Base-by-base conservation (phyloP, 2,329 filamentous ascomycete species). In the Aureobasidium namibiae region DNA sequence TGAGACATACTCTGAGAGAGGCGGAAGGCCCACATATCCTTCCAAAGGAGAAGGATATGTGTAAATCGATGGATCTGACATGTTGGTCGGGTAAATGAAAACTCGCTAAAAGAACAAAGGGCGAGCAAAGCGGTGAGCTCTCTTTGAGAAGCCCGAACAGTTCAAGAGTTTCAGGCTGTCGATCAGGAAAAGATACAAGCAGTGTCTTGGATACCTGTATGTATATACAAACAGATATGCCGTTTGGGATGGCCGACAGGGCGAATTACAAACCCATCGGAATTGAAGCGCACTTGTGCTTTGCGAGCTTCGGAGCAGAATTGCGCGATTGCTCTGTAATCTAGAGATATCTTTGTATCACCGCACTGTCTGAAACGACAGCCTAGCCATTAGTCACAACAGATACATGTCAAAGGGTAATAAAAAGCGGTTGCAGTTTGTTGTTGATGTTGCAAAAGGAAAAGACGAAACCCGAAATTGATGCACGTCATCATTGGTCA, bases 11-110 rank as follows among this genome's bases (percentile, higher is more conserved):
- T 76, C 72, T 21, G 78, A 66, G 0, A 84, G 71, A 1, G 78
- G 75, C 23, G 76, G 69, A 1, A 74, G 70, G 54, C 74, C 72
- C 62, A 80, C 75, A 61, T 78, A 82, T 24, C 79, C 80, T 64
- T 74, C 69, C 0, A 83, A 69, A 2, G 81, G 81, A 9, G 76
- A 82, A 10, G 78, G 81, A 67, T 82, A 82, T 18, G 78, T 78
- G 67, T 81, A 81, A 23, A 73, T 67, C 10, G 74, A 79, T 58
- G 78, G 75, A 61, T 81, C 78, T 29, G 77, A 73, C 77, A 81
- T 81, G 59, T 42, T 65, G 42, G 33, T 34, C 14, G 26, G 41
- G 33, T n/a, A 8, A 13, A 34, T 3, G 33, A 34, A 14, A 10
- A 10, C 3, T 14, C 13, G 33, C 11, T 34, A 8, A 26, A 16